Conservation (phyloP, 2,329 filamentous ascomycete genomes). For the Metarhizium rileyi region DNA sequence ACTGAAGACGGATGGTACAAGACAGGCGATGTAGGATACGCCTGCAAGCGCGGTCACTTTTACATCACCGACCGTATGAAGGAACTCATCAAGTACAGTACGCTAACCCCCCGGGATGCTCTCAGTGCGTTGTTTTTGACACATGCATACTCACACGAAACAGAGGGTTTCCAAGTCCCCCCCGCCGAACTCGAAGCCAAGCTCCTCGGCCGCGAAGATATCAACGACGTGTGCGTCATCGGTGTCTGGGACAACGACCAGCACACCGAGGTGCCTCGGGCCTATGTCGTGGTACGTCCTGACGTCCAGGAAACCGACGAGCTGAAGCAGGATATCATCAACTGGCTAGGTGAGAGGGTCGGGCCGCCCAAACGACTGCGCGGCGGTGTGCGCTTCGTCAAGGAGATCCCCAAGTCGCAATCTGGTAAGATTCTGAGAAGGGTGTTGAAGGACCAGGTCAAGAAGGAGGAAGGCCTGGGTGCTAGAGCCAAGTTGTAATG, state of each 20-base stretch:
- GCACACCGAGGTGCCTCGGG: constrained; percentile 58
- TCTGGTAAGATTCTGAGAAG: constrained; percentile 39
- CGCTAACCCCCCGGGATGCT: constrained; percentile 11
- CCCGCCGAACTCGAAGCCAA: constrained; percentile 55
- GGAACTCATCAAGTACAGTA: constrained; percentile 49
- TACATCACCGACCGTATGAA: constrained; percentile 85
- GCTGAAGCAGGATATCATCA: constrained; percentile 23
- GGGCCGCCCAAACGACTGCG: constrained; percentile 58
- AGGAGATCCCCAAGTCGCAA: constrained; percentile 61
- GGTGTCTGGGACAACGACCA: constrained; percentile 48
- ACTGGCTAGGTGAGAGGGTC: constrained; percentile 45
- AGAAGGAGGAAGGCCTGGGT: constrained; percentile 22
- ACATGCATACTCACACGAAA: neutral
- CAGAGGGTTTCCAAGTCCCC: constrained; percentile 58
- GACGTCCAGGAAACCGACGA: constrained; percentile 26
- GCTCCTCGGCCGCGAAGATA: constrained; percentile 32
- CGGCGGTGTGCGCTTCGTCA: constrained; percentile 59
- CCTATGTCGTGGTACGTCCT: constrained; percentile 26
- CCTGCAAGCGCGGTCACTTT: constrained; percentile 69
- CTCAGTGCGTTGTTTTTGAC: neutral
- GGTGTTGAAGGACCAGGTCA: constrained; percentile 36
- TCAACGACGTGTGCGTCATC: constrained; percentile 54
- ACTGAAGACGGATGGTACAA: constrained; percentile 77
- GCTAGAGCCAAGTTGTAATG: constrained; percentile 27
- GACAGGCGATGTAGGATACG: constrained; percentile 77